phyloP scores from a whole-genome alignment of 495 filamentous ascomycete species.

The Antarctomyces pellizariae region DNA sequence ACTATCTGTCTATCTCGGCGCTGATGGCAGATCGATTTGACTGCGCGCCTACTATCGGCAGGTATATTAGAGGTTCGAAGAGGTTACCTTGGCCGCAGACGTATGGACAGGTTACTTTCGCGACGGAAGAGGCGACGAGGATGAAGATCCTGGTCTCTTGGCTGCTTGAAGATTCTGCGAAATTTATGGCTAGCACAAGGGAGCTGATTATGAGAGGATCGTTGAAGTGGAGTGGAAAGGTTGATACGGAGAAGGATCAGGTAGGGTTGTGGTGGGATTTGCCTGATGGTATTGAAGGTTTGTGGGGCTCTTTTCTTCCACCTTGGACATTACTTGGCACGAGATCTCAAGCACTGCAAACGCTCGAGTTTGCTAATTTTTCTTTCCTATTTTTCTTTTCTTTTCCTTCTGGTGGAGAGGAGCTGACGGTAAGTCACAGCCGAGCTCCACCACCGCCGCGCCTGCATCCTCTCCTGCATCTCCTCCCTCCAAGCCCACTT shows the following conservation, averaged over 20 bases:
- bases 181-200: conserved; percentile 27
- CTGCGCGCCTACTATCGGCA: conserved; percentile 21
- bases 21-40: conserved; percentile 46
- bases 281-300: conserved; percentile 51
- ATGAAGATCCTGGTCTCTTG: conserved; percentile 39
- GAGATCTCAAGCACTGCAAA: neutral
- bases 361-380: neutral
- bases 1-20: conserved; percentile 34
- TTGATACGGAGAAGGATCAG: conserved; percentile 18
- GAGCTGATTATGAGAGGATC: conserved; percentile 46
- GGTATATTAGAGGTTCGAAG: conserved; percentile 18
- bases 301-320: conserved; percentile 9
- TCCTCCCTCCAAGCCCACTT: conserved; percentile 56
- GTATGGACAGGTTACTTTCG: conserved; percentile 10
- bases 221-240: conserved; percentile 27
- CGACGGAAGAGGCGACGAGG: conserved; percentile 30
- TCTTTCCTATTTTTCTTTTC: no score
- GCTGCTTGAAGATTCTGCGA: conserved; percentile 28
- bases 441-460: conserved; percentile 47
- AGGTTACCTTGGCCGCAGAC: conserved; percentile 12
- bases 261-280: conserved; percentile 46
- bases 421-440: conserved; percentile 20
- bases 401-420: conserved; percentile 1
- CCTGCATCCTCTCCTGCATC: conserved; percentile 49
- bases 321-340: neutral